Base-by-base conservation (phyloP, 2,329 filamentous ascomycete genomes). In the Paecilomyces sp. region DNA sequence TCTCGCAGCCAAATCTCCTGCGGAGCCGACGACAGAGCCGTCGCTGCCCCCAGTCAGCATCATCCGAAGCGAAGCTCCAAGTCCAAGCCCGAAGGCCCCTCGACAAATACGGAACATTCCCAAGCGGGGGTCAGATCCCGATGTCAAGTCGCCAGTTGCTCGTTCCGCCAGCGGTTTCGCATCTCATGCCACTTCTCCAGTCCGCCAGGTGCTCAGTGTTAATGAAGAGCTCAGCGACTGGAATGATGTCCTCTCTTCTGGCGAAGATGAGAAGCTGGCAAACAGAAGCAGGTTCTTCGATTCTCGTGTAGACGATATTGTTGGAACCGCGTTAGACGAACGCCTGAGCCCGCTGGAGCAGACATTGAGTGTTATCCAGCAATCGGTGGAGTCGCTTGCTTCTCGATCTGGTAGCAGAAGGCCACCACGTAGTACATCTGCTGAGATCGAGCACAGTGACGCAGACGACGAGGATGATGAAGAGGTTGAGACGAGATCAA, bases 211-310 rank as follows among this genome's bases (percentile, higher is more conserved):
- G 58, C 85, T 88, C 66, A 83, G 82, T 61, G 82, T 81, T 25
- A 74, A 76, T 34, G 79, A 88, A 15, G 86, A 88, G 25, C 84
- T 87, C 61, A 97, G 92, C 71, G 93, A 97, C 73, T 99, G 94
- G 94, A 92, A 96, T 69, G 89, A 89, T 70, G 86, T 88, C 54
- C 87, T 97, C 62, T 88, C 89, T 9, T 90, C 91, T 18, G 87
- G 88, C 34, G 90, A 95, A 68, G 91, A 95, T 60, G 85, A 86
- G 56, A 96, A 96, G 74, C 80, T 97, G 59, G 86, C 90, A 64
- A 86, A 87, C 57, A 86, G 92, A 55, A 90, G 90, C 63, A 84
- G 86, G 54, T 97, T 96, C 82, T 97, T 97, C 68, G 92, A 97
- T 69, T 88, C 86, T 54, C 92, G 90, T 69, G 90, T 99, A 63